phyloP scores from a whole-genome alignment of 352 stramenopile species.

The Phytophthora cactorum region DNA sequence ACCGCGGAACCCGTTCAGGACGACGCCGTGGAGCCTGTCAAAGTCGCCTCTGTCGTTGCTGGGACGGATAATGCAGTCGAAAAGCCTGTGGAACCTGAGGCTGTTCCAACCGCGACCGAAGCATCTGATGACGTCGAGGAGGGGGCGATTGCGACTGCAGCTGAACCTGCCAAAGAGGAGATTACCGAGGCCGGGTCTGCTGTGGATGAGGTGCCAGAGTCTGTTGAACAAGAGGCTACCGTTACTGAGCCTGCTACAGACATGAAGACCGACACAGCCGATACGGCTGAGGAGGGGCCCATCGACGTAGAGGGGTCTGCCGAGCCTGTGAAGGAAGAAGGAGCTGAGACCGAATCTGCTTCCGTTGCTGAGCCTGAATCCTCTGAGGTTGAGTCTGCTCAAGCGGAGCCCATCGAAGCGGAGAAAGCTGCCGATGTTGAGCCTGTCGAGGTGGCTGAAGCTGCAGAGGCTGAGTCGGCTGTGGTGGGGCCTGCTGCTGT shows the following conservation, averaged over 20 bases:
- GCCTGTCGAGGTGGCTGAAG: background rate
- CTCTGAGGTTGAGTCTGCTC: background rate
- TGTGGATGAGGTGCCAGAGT: background rate
- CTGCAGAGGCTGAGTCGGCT: constrained; percentile 2
- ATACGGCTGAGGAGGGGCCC: no score
- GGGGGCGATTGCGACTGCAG: background rate
- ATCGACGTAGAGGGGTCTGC: no score
- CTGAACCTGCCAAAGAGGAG: background rate
- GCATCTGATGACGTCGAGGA: background rate
- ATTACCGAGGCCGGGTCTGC: background rate
- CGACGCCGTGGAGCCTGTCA: background rate
- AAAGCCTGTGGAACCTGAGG: background rate
- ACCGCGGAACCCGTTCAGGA: background rate
- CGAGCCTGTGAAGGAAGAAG: no score
- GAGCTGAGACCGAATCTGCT: background rate
- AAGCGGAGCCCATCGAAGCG: background rate
- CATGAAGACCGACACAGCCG: background rate
- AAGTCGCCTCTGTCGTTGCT: background rate
- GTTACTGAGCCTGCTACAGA: background rate
- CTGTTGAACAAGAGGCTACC: background rate
- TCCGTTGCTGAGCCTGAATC: background rate
- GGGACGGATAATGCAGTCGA: background rate
- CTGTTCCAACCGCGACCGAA: background rate
- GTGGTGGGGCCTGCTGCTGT: background rate
- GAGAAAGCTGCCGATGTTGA: constrained; percentile 4